phyloP scores from a whole-genome alignment of 176 grass and related monocot genomes.

The Rhynchospora breviuscula region DNA sequence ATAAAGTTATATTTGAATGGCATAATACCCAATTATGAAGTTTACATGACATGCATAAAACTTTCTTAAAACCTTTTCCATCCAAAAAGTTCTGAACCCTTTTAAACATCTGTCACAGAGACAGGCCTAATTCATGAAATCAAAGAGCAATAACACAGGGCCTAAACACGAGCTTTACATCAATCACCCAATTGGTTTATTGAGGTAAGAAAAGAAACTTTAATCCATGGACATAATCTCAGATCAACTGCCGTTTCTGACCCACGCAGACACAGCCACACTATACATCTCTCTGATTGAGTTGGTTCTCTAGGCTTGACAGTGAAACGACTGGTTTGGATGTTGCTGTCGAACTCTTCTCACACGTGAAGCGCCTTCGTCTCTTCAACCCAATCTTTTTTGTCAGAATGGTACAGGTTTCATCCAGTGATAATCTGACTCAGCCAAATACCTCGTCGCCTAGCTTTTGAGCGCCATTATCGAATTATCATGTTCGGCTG shows the following conservation, averaged over 20 bases:
- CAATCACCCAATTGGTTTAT: not conserved
- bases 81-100: not conserved
- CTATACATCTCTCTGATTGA: not conserved
- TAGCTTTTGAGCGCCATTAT: not conserved
- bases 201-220: not conserved
- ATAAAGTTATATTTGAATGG: not conserved
- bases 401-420: constrained; percentile 14
- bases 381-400: not conserved
- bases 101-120: not conserved
- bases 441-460: not conserved
- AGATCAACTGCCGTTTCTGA: not conserved
- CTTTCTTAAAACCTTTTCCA: not conserved
- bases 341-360: constrained; percentile 45
- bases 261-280: not conserved
- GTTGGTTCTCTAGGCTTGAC: not conserved
- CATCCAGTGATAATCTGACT: not conserved
- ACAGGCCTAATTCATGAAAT: not conserved
- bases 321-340: constrained; percentile 33
- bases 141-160: not conserved
- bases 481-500: not conserved
- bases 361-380: constrained; percentile 42
- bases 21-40: not conserved
- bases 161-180: not conserved
- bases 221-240: not conserved
- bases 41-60: not conserved